Evolutionary conservation across 164 flowering plant species (phyloP).

Genomic region (Berberis vulgaris): DNA sequence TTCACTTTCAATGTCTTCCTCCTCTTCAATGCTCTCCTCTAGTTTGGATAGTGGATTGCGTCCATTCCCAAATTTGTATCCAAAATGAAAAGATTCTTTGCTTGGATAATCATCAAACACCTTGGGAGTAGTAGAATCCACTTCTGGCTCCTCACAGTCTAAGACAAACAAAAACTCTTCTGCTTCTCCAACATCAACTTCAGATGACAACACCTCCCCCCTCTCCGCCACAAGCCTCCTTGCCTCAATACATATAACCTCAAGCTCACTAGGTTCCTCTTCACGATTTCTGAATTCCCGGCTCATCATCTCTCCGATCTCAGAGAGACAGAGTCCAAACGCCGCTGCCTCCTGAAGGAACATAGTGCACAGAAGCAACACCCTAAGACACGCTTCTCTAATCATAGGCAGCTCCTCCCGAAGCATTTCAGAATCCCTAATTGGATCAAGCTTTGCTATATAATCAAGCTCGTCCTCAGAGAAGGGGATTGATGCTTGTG

Average conservation of each 20-base stretch:
- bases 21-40: conserved; percentile 38
- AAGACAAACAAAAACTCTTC: conserved; percentile 39
- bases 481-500: conserved; percentile 67
- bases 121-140: conserved; percentile 12
- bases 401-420: conserved; percentile 60
- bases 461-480: conserved; percentile 60
- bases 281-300: conserved; percentile 37
- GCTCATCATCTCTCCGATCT: conserved; percentile 75
- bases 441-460: conserved; percentile 46
- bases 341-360: conserved; percentile 57
- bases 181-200: conserved; percentile 14
- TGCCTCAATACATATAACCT: conserved; percentile 48
- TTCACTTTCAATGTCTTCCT: conserved; percentile 6
- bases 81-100: conserved; percentile 11
- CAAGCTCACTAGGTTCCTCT: conserved; percentile 65
- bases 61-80: conserved; percentile 20
- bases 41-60: conserved; percentile 30
- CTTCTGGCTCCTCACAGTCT: conserved; percentile 30
- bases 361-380: conserved; percentile 48
- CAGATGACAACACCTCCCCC: conserved; percentile 5
- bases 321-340: conserved; percentile 52
- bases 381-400: conserved; percentile 55
- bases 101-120: conserved; percentile 13
- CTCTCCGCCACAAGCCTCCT: conserved; percentile 24
- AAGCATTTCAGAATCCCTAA: conserved; percentile 46